phyloP scores from a whole-genome alignment of 2,329 filamentous ascomycete species.

The Lecanicillium sp. region DNA sequence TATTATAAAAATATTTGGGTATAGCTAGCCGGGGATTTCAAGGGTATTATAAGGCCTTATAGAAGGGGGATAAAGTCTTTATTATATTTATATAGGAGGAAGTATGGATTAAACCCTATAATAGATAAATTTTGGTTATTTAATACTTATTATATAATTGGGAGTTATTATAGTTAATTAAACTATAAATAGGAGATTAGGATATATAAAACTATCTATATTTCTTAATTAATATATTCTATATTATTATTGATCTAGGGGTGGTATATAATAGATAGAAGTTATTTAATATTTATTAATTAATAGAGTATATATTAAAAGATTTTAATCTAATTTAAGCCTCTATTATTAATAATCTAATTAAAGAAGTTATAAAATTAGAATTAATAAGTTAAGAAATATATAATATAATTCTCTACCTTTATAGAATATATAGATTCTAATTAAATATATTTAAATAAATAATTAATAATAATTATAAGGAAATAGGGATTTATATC shows the following conservation, averaged over 20 bases:
- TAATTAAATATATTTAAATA: constrained; percentile 7
- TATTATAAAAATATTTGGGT: not conserved
- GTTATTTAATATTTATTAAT: not conserved
- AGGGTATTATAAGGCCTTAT: not conserved
- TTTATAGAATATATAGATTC: not conserved
- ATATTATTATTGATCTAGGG: constrained; percentile 7
- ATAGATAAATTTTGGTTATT: not conserved
- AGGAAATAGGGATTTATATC: not conserved
- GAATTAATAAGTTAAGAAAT: not conserved
- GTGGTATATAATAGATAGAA: constrained; percentile 4
- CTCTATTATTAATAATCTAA: constrained; percentile 3
- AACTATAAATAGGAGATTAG: not conserved
- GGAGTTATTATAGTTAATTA: not conserved
- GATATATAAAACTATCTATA: not conserved
- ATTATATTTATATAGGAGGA: not conserved
- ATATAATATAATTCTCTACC: constrained; percentile 4
- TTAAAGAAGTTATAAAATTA: constrained; percentile 3
- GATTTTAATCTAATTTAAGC: not conserved
- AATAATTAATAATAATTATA: constrained; percentile 10
- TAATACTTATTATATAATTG: not conserved
- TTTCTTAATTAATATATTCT: constrained; percentile 1
- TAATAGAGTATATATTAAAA: constrained; percentile 4
- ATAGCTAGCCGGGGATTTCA: not conserved
- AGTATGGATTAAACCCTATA: not conserved
- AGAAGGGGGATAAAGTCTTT: not conserved